Conservation (phyloP, 768 basidiomycete genomes). For the Amanita pallidorosea region DNA sequence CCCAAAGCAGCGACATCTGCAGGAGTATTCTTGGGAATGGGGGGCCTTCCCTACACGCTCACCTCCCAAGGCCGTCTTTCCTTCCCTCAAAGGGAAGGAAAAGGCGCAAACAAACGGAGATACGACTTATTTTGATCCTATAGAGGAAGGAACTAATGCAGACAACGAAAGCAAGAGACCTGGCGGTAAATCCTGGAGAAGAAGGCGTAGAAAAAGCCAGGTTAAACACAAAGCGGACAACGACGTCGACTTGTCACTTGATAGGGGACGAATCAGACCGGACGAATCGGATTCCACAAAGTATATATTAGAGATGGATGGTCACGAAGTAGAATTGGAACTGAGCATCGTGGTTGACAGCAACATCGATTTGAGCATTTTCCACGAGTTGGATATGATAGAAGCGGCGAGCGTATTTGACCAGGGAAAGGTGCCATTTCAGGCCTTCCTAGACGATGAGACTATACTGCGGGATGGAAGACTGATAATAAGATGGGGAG, state of each 20-base stretch:
- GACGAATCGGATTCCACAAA: slow-evolving; percentile 49
- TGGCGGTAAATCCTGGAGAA: slow-evolving; percentile 6
- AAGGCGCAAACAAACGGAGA: slow-evolving; percentile 12
- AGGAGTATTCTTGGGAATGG: slow-evolving; percentile 93
- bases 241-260: background rate
- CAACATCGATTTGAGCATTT: slow-evolving; percentile 17
- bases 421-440: slow-evolving; percentile 51
- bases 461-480: slow-evolving; percentile 46
- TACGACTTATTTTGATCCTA: slow-evolving; percentile 10
- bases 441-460: slow-evolving; percentile 55
- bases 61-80: slow-evolving; percentile 44
- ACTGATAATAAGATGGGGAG: slow-evolving; percentile 68
- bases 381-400: slow-evolving; percentile 32
- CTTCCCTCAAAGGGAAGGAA: slow-evolving; percentile 16
- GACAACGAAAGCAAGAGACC: slow-evolving; percentile 17
- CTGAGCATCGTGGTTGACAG: slow-evolving; percentile 46
- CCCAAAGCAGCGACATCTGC: slow-evolving; percentile 9
- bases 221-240: slow-evolving; percentile 5
- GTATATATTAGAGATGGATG: slow-evolving; percentile 58
- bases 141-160: slow-evolving; percentile 12
- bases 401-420: slow-evolving; percentile 49
- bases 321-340: slow-evolving; percentile 55
- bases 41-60: slow-evolving; percentile 80
- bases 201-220: slow-evolving; percentile 6
- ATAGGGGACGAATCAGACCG: slow-evolving; percentile 38